These are phyloP conservation scores for Plasmopara halstedii DNA, from an alignment of 352 stramenopile species.

Conservation along the genomic window DNA sequence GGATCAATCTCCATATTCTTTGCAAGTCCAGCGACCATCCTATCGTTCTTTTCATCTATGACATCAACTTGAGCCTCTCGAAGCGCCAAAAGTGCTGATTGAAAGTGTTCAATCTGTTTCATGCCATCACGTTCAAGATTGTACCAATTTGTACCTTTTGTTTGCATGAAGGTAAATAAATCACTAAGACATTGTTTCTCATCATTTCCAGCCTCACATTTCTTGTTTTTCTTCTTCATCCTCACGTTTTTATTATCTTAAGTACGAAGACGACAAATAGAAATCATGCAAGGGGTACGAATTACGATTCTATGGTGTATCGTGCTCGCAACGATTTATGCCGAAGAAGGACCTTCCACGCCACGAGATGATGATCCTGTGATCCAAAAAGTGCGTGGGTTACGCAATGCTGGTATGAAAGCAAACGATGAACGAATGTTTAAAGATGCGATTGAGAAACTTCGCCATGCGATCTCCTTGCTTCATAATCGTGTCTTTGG, in stretches of 20 bases:
- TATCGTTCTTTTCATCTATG: background rate
- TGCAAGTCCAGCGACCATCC: conserved; percentile 20
- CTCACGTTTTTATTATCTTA: conserved; percentile 30
- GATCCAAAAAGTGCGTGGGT: conserved; percentile 51
- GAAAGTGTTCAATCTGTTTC: conserved; percentile 53
- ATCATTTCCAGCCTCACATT: background rate
- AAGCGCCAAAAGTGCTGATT: conserved; percentile 47
- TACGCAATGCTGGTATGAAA: conserved; percentile 72
- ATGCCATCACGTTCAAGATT: conserved; percentile 60
- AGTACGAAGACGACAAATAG: conserved; percentile 13
- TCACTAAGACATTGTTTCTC: conserved; percentile 3
- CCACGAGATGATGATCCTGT: conserved; percentile 49
- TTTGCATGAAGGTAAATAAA: conserved; percentile 38
- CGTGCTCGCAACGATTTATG: conserved; percentile 14
- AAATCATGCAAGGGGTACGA: conserved; percentile 12
- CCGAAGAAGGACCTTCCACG: conserved; percentile 3
- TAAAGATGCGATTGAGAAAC: conserved; percentile 38
- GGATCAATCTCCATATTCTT: conserved; percentile 47
- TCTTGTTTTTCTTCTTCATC: conserved; percentile 36
- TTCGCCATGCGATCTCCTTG: conserved; percentile 55
- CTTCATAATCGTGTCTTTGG: conserved; percentile 73
- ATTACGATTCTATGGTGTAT: conserved; percentile 19
- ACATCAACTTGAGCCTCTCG: conserved; percentile 14
- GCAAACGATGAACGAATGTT: conserved; percentile 61
- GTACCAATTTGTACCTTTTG: conserved; percentile 42